Percentiles rank a stretch among this genome's conserved stretches.
phyloP scores from a whole-genome alignment of 129 eudicot genomes.

The Artemisia tridentata region DNA sequence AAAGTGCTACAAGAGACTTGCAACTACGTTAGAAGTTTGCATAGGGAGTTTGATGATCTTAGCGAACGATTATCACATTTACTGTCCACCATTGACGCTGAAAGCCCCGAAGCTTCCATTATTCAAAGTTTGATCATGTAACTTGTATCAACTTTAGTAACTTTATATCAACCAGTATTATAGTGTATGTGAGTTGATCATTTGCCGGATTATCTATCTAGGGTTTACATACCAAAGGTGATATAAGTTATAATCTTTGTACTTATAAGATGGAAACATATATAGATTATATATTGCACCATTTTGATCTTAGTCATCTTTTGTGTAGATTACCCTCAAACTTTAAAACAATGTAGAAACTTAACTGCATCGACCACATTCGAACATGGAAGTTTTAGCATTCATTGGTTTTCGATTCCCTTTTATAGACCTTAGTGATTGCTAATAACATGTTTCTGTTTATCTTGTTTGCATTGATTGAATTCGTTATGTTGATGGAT shows the following conservation, averaged over 20 bases:
- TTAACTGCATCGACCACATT: neutral
- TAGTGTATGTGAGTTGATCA: too few species aligned
- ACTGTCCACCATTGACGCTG: constrained; percentile 51
- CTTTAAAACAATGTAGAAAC: neutral
- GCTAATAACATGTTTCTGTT: neutral
- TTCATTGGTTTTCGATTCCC: too few species aligned
- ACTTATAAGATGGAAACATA: neutral
- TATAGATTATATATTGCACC: neutral
- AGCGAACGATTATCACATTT: constrained; percentile 75
- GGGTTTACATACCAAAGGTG: neutral
- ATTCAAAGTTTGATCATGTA: constrained; percentile 58
- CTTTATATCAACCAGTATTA: neutral
- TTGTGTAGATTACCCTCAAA: neutral
- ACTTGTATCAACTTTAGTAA: neutral
- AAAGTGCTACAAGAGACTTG: constrained; percentile 81
- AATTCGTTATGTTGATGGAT: neutral
- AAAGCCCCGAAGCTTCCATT: constrained; percentile 67
- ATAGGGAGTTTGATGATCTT: constrained; percentile 72
- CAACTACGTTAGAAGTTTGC: constrained; percentile 65
- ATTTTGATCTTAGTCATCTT: neutral
- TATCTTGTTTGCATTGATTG: neutral
- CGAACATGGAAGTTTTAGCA: neutral
- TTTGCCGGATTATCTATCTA: neutral
- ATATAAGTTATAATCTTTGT: constrained; percentile 4
- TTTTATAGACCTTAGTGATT: too few species aligned